phyloP scores from a whole-genome alignment of 139 green algal genomes.

The Closterium sp. region DNA sequence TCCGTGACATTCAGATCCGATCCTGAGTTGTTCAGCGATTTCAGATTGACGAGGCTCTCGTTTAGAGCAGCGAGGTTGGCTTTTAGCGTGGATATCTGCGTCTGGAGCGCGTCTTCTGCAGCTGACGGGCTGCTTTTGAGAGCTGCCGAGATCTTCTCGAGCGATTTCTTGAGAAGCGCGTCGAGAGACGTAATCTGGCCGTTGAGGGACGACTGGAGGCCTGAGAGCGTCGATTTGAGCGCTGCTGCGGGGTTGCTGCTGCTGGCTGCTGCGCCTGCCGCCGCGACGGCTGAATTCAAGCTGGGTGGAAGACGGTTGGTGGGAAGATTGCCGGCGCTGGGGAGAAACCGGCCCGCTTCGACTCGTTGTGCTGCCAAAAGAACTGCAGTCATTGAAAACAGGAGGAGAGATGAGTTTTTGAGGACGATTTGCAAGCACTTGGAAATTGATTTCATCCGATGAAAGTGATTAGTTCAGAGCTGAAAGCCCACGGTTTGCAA shows the following conservation, averaged over 20 bases:
- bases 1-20: neutral
- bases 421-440: too few relatives aligned
- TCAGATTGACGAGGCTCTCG: too few relatives aligned
- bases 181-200: neutral
- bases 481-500: too few relatives aligned
- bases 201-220: neutral
- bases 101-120: too few relatives aligned
- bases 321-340: neutral
- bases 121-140: neutral
- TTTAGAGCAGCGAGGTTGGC: too few relatives aligned
- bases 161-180: neutral
- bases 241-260: neutral
- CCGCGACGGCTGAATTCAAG: neutral
- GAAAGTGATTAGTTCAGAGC: too few relatives aligned
- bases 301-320: neutral
- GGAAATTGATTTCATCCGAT: too few relatives aligned
- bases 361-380: neutral
- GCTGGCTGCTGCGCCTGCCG: neutral
- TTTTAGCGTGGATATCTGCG: neutral
- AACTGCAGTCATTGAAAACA: neutral
- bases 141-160: neutral
- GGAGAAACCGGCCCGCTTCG: neutral
- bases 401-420: neutral
- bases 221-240: neutral
- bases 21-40: neutral